Evolutionary conservation across 2,329 filamentous ascomycete species (phyloP), one percentile per base, ranked within the genome.

Genomic region (Moelleriella libera): DNA sequence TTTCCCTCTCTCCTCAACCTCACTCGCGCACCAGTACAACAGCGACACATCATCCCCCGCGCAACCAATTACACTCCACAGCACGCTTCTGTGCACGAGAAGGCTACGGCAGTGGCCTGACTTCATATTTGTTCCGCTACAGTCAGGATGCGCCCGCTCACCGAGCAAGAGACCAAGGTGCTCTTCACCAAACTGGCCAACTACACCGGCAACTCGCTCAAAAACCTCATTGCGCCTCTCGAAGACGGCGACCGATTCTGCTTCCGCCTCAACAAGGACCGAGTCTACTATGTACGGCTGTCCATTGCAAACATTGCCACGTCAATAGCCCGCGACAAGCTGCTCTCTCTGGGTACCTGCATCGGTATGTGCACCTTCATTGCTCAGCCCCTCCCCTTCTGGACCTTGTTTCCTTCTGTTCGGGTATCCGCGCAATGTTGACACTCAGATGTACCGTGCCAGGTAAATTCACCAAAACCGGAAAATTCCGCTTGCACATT

Each of bases 391-490:
- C 21, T 3, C 3, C 21, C 21, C 21, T 3, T 21, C 21, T 21
- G 21, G 21, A 21, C 21, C 2, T 21, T 21, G 21, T 21, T 21
- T 21, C 21, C 21, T 21, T 21, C 21, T 21, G 21, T 21, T 21
- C 21, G 21, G 3, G 21, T 21, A 21, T 3, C 3, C 2, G 21
- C 21, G 21, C 21, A 3, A 21, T 21, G 21, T 21, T 21, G 2
- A 21, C 21, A 21, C 21, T 37, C 8, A 37, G 8, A 3, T 12
- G 34, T 9, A 9, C 8, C 3, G 8, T 14, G 3, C 7, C 39
- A 78, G 88, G 88, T 59, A 95, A 96, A 64, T 94, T 96, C 70
- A 96, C 89, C 52, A 97, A 96, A 73, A 86, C 88, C 5, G 88
- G 88, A 53, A 96, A 97, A 66, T 97, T 98, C 71, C 75, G 90